Evolutionary conservation across 176 grass and related monocot species (phyloP), one percentile per base, ranked within the genome.

Genomic region (Zizania latifolia): DNA sequence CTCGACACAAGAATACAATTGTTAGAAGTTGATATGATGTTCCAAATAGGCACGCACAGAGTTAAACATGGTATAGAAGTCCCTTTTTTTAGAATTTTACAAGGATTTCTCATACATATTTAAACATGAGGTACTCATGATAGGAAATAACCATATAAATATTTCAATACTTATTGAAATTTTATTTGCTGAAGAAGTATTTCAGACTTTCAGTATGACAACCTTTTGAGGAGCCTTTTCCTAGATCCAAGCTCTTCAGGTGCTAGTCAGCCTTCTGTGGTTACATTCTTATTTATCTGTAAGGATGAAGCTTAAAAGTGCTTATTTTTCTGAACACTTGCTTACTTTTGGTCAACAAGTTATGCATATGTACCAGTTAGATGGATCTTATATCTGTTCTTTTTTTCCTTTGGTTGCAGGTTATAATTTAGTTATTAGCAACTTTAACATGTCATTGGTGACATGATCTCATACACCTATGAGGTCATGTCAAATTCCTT

Each of bases 391-490:
- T 60, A 74, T 10, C 1, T 58, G 6, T 78, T 27, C 28, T 33
- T 12, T 70, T 70, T 70, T 24, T 79, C 29, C 32, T 82, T 76
- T 41, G 14, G 11, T 39, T 62, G 59, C 87, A 89, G 87, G 3
- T 68, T 60, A 65, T 48, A 54, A 58, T 56, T 27, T 51, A 17
- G 72, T 78, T 55, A 36, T 36, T 44, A 57, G 65, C 45, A 16
- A 68, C 10, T 13, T 53, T 72, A 71, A 27, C 69, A 85, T 81
- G 87, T 72, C 78, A 54, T 54, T 80, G 58, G 31, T 72, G 38
- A 14, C 1, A 72, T 81, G 72, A 85, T 85, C 46, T 80, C 51
- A 51, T 67, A 50, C 40, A 67, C 27, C 61, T 24, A 44, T 43
- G 32, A 77, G 71, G 32, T 62, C 29, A 21, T 67, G 53, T 53